Evolutionary conservation across 306 rosid genomes (phyloP), one percentile per base, ranked within the genome.

Genomic region (Elaeagnus macrophylla): DNA sequence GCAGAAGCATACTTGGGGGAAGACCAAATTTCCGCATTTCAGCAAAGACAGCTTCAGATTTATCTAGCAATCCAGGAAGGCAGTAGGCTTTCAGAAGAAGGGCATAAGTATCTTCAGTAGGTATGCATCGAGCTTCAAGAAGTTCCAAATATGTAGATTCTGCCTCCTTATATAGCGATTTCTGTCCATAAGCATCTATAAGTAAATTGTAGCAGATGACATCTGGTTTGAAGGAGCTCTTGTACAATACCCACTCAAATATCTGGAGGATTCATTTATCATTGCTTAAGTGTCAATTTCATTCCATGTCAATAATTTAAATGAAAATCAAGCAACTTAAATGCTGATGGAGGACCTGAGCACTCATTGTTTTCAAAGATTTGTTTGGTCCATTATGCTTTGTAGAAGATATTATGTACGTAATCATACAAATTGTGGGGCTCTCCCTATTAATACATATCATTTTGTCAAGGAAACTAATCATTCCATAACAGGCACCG

Each of bases 41-140:
- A 10, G 70, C 81, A 69, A 86, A 78, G 57, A 87, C 81, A 37
- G 96, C 97, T 75, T 90, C 94, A 42, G 97, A 91, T 66, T 75
- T 86, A 15, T 67, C 70, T 46, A 86, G 73, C 53, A 76, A 54
- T 17, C 94, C 95, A 49, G 76, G 81, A 61, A 75, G 61, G 81
- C 97, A 86, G 64, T 84, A 86, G 61, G 89, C 93, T 76, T 76
- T 86, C 46, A 91, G 67, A 57, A 86, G 95, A 67, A 91, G 94
- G 10, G 94, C 94, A 75, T 86, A 91, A 43, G 94, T 91, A 69
- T 91, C 95, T 64, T 91, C 96, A 6, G 89, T 91, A 15, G 96
- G 96, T 39, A 91, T 56, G 73, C 97, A 83, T 53, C 74, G 60
- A 64, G 75, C 77, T 73, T 76, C 86, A 58, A 82, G 77, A 75